phyloP scores from a whole-genome alignment of 2,329 filamentous ascomycete genomes.

The Escovopsis sp. region DNA sequence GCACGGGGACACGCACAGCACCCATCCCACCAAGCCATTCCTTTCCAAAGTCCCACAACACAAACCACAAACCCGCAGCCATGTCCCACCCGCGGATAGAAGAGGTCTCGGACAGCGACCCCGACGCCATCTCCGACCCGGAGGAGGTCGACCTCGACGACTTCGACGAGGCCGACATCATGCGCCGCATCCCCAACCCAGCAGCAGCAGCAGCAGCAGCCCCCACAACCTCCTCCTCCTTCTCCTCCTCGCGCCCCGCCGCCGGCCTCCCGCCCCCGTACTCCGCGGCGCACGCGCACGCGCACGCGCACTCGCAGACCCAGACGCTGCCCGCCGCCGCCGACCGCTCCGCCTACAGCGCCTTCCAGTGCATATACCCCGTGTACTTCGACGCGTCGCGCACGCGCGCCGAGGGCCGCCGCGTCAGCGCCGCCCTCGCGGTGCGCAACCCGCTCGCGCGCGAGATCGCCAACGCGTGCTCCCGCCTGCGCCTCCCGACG shows the following conservation, averaged over 20 bases:
- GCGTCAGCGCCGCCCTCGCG: constrained; percentile 57
- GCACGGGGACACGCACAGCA: too few species aligned
- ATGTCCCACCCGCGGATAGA: constrained; percentile 87
- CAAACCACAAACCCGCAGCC: constrained; percentile 12
- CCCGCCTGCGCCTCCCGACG: constrained; percentile 52
- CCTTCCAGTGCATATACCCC: constrained; percentile 84
- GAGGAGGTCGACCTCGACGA: constrained; percentile 71
- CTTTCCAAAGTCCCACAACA: neutral
- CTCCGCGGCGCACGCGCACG: constrained; percentile 3
- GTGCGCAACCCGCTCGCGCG: constrained; percentile 76
- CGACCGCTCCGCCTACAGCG: constrained; percentile 47
- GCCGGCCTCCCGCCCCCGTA: neutral
- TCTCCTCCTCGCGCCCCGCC: constrained; percentile 3
- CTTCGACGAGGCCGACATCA: constrained; percentile 42
- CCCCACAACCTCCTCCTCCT: constrained; percentile 10
- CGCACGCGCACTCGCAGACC: constrained; percentile 17
- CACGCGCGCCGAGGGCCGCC: constrained; percentile 63
- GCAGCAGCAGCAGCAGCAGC: too few species aligned
- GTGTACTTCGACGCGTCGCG: constrained; percentile 80
- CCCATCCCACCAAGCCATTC: neutral
- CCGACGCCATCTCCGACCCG: constrained; percentile 54
- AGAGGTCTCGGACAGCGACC: constrained; percentile 75
- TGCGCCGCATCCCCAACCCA: constrained; percentile 28
- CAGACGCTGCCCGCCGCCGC: constrained; percentile 19
- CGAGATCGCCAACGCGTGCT: constrained; percentile 79